These are phyloP conservation scores for Triticum urartu DNA, from an alignment of 176 grass and related monocot genomes.

Conservation along the genomic window DNA sequence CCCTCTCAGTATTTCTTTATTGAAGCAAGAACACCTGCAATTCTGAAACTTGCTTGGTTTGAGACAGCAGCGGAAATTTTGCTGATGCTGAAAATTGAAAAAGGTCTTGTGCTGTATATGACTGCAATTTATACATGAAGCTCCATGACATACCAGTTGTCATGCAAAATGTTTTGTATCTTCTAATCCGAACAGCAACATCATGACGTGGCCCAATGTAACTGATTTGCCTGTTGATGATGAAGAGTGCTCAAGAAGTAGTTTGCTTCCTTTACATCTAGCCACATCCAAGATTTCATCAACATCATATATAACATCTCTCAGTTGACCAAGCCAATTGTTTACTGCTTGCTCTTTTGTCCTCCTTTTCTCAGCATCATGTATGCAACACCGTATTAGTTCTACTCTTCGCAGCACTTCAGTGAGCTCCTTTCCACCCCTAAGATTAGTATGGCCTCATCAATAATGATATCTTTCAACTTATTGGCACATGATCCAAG, in stretches of 20 bases:
- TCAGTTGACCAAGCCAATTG: slow-evolving; percentile 32
- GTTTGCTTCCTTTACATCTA: slow-evolving; percentile 11
- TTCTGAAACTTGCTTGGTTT: too few relatives aligned
- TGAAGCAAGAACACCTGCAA: too few relatives aligned
- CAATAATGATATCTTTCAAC: neutral
- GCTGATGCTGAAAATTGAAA: too few relatives aligned
- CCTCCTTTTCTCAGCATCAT: slow-evolving; percentile 15
- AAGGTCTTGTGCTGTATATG: too few relatives aligned
- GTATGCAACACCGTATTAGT: slow-evolving; percentile 16
- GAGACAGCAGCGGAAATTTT: too few relatives aligned
- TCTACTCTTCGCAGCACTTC: neutral
- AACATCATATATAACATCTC: slow-evolving; percentile 45
- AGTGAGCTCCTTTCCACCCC: slow-evolving; percentile 5
- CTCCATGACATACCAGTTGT: too few relatives aligned
- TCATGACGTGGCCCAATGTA: neutral
- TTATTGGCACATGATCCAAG: neutral
- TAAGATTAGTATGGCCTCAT: slow-evolving; percentile 14
- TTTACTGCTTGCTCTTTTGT: neutral
- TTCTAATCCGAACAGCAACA: too few relatives aligned
- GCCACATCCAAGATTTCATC: slow-evolving; percentile 45
- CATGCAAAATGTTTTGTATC: too few relatives aligned
- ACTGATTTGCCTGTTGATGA: neutral
- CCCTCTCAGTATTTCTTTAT: too few relatives aligned
- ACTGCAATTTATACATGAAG: too few relatives aligned
- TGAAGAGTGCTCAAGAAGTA: neutral